Evolutionary conservation across 805 yeast species (phyloP).

Genomic region (Yarrowia osloensis): DNA sequence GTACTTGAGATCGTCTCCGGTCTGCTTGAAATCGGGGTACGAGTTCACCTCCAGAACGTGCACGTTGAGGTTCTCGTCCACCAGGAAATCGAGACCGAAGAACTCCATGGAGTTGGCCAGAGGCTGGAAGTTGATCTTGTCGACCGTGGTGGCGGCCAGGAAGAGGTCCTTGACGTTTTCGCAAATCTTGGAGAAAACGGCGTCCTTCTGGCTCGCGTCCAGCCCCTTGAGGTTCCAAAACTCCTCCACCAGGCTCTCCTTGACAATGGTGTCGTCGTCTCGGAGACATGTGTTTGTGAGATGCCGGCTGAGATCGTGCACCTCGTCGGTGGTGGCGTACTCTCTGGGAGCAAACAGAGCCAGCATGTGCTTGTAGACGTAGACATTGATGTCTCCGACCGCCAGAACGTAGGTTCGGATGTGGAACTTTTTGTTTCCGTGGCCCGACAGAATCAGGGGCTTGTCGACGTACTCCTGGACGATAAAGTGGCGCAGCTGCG

Average conservation of each 20-base stretch:
- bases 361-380: constrained; percentile 76
- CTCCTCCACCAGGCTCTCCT: constrained; percentile 55
- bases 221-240: constrained; percentile 59
- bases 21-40: constrained; percentile 95
- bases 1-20: constrained; percentile 72
- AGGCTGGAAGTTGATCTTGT: constrained; percentile 83
- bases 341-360: constrained; percentile 71
- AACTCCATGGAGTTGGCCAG: constrained; percentile 79
- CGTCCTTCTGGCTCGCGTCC: constrained; percentile 42
- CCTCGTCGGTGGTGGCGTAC: constrained; percentile 47
- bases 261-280: constrained; percentile 46
- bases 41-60: constrained; percentile 82
- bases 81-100: constrained; percentile 86
- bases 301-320: constrained; percentile 63
- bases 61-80: constrained; percentile 57
- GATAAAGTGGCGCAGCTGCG: constrained; percentile 87
- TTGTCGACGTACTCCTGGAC: constrained; percentile 75
- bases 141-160: constrained; percentile 77
- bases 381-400: constrained; percentile 72
- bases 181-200: constrained; percentile 58
- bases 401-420: constrained; percentile 81
- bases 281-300: constrained; percentile 94
- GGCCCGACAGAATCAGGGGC: constrained; percentile 66
- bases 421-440: constrained; percentile 78
- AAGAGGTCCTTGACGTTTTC: constrained; percentile 68